Evolutionary conservation across 257 asterid species (phyloP).

Genomic region (Datura wrightii): DNA sequence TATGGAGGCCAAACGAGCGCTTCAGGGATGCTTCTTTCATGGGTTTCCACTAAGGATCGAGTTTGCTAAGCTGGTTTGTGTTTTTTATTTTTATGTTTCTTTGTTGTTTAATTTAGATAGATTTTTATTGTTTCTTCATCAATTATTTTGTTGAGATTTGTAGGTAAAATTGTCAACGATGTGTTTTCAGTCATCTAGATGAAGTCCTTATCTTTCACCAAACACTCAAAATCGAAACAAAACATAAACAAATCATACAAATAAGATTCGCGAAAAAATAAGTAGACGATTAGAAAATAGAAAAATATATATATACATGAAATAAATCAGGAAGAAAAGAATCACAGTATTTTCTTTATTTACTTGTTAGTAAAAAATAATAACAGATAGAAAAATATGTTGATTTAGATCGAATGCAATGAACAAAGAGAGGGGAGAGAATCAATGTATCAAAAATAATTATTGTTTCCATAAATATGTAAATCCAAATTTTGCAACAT

Average conservation of each 20-base stretch:
- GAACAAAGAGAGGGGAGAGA: neutral
- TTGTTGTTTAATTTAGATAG: slow-evolving; percentile 17
- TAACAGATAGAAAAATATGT: neutral
- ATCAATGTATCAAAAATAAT: neutral
- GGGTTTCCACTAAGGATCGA: slow-evolving; percentile 69
- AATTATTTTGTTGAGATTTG: neutral
- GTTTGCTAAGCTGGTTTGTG: slow-evolving; percentile 91
- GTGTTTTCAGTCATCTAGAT: neutral
- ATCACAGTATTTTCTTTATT: neutral
- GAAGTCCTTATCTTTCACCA: neutral
- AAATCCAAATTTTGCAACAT: too few species aligned
- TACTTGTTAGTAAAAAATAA: too few species aligned
- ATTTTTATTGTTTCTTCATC: slow-evolving; percentile 5
- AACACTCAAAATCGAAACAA: neutral
- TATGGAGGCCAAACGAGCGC: slow-evolving; percentile 66
- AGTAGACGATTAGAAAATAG: neutral
- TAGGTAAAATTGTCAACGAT: neutral
- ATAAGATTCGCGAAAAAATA: neutral
- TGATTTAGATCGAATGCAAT: neutral
- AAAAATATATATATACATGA: neutral
- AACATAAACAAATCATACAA: neutral
- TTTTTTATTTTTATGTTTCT: slow-evolving; percentile 35
- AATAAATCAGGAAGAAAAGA: neutral
- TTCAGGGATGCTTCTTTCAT: slow-evolving; percentile 68
- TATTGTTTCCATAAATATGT: neutral